Evolutionary conservation across 129 eudicot genomes (phyloP).

Genomic region (Ambrosia trifida): DNA sequence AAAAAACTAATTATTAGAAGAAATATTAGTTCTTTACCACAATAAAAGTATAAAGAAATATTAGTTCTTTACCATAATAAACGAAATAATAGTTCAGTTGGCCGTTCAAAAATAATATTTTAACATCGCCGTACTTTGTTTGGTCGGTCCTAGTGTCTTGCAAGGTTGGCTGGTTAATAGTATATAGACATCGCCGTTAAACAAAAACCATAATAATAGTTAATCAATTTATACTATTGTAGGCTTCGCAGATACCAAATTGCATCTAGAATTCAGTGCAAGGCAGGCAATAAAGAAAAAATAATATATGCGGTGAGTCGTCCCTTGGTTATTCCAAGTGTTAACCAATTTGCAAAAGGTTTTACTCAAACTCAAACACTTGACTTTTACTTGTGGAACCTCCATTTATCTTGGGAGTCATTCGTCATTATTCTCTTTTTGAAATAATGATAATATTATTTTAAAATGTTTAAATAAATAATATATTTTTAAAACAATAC

Average conservation of each 20-base stretch:
- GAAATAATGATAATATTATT: background rate
- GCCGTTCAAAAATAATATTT: no score
- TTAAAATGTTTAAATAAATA: background rate
- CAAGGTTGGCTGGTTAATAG: no score
- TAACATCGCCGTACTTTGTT: no score
- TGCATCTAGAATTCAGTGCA: background rate
- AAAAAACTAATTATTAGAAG: no score
- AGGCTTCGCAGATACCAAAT: background rate
- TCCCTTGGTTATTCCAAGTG: slow-evolving; percentile 30
- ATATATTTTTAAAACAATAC: background rate
- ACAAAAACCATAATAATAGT: background rate
- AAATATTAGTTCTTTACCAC: no score
- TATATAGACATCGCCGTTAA: no score
- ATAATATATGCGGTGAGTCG: slow-evolving; percentile 14
- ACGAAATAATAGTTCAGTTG: no score
- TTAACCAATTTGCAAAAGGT: slow-evolving; percentile 20
- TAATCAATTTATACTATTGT: background rate
- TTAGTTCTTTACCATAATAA: no score
- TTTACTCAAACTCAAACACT: slow-evolving; percentile 10
- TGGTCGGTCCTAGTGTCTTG: no score
- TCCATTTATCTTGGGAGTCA: slow-evolving; percentile 23
- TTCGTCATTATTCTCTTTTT: no score
- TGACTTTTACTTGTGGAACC: slow-evolving; percentile 21
- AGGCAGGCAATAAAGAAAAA: background rate
- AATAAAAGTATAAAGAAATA: no score